Conservation (phyloP, 1,284 basidiomycete species). For the Ganoderma multipileum region DNA sequence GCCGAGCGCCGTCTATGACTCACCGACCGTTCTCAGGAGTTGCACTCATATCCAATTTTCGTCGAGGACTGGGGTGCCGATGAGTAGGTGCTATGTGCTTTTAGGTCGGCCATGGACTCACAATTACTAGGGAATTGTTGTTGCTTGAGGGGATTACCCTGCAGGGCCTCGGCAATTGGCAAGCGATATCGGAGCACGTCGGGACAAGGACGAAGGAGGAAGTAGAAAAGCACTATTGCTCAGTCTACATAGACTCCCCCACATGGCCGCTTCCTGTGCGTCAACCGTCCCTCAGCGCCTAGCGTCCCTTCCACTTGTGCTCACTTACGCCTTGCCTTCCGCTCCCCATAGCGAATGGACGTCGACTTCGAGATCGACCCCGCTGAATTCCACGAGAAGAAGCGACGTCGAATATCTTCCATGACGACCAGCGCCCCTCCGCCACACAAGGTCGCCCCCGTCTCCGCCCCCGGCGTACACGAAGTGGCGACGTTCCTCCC, state of each 20-base stretch:
- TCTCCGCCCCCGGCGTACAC: conserved; percentile 94
- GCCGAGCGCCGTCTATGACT: conserved; percentile 63
- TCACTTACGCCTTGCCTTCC: conserved; percentile 8
- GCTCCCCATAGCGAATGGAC: conserved; percentile 64
- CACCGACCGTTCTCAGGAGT: conserved; percentile 80
- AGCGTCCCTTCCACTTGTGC: conserved; percentile 17
- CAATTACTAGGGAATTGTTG: conserved; percentile 76
- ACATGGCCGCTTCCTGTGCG: conserved; percentile 81
- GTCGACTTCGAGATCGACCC: conserved; percentile 75
- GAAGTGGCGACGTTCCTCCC: conserved; percentile 95
- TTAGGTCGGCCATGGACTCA: not conserved
- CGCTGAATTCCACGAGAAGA: conserved; percentile 86
- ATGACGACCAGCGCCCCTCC: conserved; percentile 64
- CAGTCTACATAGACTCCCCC: conserved; percentile 82
- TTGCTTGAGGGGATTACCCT: conserved; percentile 90
- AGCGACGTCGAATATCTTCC: conserved; percentile 83
- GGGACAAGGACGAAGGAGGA: conserved; percentile 96
- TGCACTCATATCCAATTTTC: conserved; percentile 97
- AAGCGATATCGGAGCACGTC: conserved; percentile 94
- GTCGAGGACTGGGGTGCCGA: conserved; percentile 97
- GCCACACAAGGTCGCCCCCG: conserved; percentile 77
- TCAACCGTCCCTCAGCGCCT: conserved; percentile 33
- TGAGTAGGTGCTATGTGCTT: conserved; percentile 66
- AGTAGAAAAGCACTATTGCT: conserved; percentile 89
- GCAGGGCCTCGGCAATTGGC: conserved; percentile 97